Conservation (phyloP, 2,329 filamentous ascomycete species). For the Blastomyces silverae region DNA sequence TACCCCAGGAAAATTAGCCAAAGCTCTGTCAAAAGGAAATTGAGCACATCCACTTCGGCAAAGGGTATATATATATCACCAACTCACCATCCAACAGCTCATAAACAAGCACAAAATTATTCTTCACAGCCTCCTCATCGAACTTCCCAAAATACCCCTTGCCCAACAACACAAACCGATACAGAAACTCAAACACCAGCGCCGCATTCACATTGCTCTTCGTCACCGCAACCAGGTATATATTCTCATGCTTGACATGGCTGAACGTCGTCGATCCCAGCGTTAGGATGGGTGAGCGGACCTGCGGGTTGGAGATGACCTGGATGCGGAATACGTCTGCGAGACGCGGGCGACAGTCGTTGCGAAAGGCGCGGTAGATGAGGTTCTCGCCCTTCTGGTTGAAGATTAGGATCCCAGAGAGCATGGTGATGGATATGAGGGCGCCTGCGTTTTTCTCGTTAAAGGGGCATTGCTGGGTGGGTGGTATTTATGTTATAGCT, state of each 20-base stretch:
- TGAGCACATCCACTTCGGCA: not conserved
- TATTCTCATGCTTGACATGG: constrained; percentile 99
- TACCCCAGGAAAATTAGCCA: not conserved
- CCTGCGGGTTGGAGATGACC: constrained; percentile 96
- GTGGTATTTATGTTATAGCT: not conserved
- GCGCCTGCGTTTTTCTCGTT: not conserved
- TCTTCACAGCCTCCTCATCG: constrained; percentile 98
- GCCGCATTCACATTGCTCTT: constrained; percentile 99
- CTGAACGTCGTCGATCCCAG: constrained; percentile 97
- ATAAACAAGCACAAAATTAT: constrained; percentile 98
- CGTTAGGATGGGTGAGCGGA: constrained; percentile 93
- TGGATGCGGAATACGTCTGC: constrained; percentile 99
- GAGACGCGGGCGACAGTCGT: constrained; percentile 93
- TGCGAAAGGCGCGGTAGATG: constrained; percentile 97
- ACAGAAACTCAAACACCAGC: constrained; percentile 95
- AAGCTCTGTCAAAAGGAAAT: not conserved
- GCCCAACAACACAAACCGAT: constrained; percentile 80
- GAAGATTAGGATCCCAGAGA: constrained; percentile 95
- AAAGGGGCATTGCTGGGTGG: constrained; percentile 1
- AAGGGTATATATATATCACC: not conserved
- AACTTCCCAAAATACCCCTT: constrained; percentile 98
- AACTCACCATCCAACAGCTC: constrained; percentile 80
- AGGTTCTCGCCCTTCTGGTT: constrained; percentile 99
- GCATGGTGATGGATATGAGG: constrained; percentile 46
- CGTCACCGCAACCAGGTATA: constrained; percentile 93